Conservation (phyloP, 2,329 filamentous ascomycete genomes). For the Colletotrichum orchidophilum region DNA sequence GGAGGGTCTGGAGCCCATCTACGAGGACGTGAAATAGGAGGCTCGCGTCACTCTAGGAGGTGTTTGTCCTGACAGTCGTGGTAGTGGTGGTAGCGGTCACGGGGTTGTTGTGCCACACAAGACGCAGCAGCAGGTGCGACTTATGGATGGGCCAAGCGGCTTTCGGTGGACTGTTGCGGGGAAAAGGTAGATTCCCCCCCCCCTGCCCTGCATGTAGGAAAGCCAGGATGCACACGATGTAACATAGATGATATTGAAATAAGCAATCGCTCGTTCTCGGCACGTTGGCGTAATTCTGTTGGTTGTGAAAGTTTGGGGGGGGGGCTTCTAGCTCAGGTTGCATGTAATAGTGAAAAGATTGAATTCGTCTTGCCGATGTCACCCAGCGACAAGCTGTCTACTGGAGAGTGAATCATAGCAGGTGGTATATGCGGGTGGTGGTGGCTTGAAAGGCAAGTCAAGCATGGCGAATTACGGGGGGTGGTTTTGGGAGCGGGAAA, state of each 20-base stretch:
- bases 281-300: background rate
- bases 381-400: too few species aligned
- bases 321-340: background rate
- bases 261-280: constrained; percentile 16
- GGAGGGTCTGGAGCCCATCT: constrained; percentile 82
- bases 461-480: too few species aligned
- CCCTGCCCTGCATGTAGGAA: background rate
- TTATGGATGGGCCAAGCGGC: background rate
- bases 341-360: too few species aligned
- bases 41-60: background rate
- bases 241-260: constrained; percentile 19
- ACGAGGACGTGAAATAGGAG: constrained; percentile 47
- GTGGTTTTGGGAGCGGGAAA: too few species aligned
- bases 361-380: too few species aligned
- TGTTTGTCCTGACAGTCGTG: background rate
- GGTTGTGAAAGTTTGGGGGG: background rate
- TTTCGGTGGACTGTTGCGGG: constrained; percentile 5
- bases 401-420: too few species aligned
- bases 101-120: background rate
- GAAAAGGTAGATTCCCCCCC: background rate
- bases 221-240: constrained; percentile 4
- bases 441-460: too few species aligned
- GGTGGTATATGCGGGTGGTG: too few species aligned
- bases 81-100: background rate
- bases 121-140: background rate